These are phyloP conservation scores for Nymphaea colorata DNA, from an alignment of 164 flowering plant genomes.

Conservation along the genomic window DNA sequence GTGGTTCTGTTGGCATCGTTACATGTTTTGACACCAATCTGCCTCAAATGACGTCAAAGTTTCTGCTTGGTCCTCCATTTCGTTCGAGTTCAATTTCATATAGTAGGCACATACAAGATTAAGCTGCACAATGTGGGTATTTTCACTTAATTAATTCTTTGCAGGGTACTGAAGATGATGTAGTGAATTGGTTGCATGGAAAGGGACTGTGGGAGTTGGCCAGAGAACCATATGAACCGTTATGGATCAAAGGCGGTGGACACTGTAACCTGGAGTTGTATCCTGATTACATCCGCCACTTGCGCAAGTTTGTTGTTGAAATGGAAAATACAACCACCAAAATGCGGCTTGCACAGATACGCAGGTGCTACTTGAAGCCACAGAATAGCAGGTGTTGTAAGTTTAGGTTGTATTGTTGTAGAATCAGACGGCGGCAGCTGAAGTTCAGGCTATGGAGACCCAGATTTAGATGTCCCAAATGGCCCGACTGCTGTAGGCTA, in stretches of 20 bases:
- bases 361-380: conserved; percentile 24
- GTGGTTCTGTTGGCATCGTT: too few relatives aligned
- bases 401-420: conserved; percentile 16
- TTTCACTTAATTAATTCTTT: neutral
- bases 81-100: too few relatives aligned
- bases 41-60: too few relatives aligned
- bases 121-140: neutral
- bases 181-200: conserved; percentile 84
- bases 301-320: conserved; percentile 54
- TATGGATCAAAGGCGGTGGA: conserved; percentile 96
- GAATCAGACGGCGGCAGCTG: neutral
- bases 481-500: conserved; percentile 14
- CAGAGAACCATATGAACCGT: conserved; percentile 77
- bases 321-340: conserved; percentile 72
- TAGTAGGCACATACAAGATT: too few relatives aligned
- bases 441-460: neutral
- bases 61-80: too few relatives aligned
- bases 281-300: conserved; percentile 88
- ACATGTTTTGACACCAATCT: too few relatives aligned
- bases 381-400: conserved; percentile 20
- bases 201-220: conserved; percentile 75
- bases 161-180: conserved; percentile 97
- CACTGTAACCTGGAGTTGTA: conserved; percentile 95
- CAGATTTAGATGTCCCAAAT: conserved; percentile 27
- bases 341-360: conserved; percentile 54